Base-by-base conservation (phyloP, 2,329 filamentous ascomycete species). In the Fusarium citri region DNA sequence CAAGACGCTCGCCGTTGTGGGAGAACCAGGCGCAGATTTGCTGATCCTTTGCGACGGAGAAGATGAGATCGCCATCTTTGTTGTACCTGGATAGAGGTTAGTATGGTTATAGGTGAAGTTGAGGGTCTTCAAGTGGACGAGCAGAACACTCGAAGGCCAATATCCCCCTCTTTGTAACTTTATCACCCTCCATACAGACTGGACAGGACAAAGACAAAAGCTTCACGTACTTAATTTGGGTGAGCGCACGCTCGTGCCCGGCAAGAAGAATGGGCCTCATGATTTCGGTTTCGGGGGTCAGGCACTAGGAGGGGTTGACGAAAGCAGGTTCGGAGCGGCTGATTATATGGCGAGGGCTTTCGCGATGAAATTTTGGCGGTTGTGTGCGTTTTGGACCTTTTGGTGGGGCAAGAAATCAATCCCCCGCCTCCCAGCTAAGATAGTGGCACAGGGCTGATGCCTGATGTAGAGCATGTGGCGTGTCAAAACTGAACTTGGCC, bases 241-340 rank as follows among this genome's bases (percentile, higher is more conserved):
- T 97, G 83, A 97, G 88, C 84, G 94, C 93, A 86, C 94, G 92
- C 88, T 97, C 94, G 90, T 99, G 96, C 83, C 96, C 96, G 81
- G 94, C 91, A 78, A 99, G 89, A 77, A 99, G 87, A 83, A 98
- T 97, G 80, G 96, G 96, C 86, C 96, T 94, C 96, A 99, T 99
- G 69, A 83, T 94, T 84, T 73, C 56, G 71, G 69, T 57, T 59
- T 69, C 53, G 72, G 59, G 72, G 66, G 67, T 40, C 34, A 41
- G 70, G 69, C 62, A 65, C 70, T 69, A 55, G 69, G 76, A 72
- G 73, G 65, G 74, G 70, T 73, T 70, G 74, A 74, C 70, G 65
- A 72, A 74, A 67, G 66, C 69, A 75, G 65, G 72, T 77, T 73
- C 65, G 70, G 72, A 74, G 66, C 72, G 72, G 72, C 67, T 75